Conservation (phyloP, 345 rosid species). For the Erucastrum elatum region DNA sequence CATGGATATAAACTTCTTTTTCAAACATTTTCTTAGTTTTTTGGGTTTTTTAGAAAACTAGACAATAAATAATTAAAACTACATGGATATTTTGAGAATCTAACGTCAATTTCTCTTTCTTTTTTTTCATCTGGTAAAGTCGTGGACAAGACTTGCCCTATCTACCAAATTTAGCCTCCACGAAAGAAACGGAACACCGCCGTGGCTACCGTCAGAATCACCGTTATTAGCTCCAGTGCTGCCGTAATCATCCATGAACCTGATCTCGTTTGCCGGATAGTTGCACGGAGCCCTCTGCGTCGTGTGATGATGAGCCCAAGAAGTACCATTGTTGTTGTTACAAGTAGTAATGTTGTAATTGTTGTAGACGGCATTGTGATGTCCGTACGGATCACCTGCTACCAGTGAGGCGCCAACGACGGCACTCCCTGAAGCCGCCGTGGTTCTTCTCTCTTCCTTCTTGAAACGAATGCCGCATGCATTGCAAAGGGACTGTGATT, state of each 20-base stretch:
- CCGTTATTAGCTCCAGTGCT: slow-evolving; percentile 34
- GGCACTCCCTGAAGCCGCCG: slow-evolving; percentile 45
- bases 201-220: slow-evolving; percentile 43
- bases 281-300: slow-evolving; percentile 56
- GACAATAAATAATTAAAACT: slow-evolving; percentile 25
- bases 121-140: slow-evolving; percentile 67
- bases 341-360: slow-evolving; percentile 20
- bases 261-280: slow-evolving; percentile 56
- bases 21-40: slow-evolving; percentile 5
- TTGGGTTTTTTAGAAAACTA: neutral
- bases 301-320: slow-evolving; percentile 46
- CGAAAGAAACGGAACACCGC: slow-evolving; percentile 74
- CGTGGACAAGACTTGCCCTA: slow-evolving; percentile 82
- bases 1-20: slow-evolving; percentile 11
- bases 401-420: slow-evolving; percentile 38
- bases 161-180: slow-evolving; percentile 89
- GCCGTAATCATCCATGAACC: slow-evolving; percentile 57
- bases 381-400: slow-evolving; percentile 40
- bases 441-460: slow-evolving; percentile 48
- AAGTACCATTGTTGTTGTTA: slow-evolving; percentile 18
- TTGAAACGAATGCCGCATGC: slow-evolving; percentile 27
- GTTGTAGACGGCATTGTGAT: slow-evolving; percentile 29
- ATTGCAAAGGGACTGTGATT: slow-evolving; percentile 79
- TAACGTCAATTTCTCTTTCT: slow-evolving; percentile 19
- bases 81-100: slow-evolving; percentile 23